Evolutionary conservation across 2,329 filamentous ascomycete genomes (phyloP), one percentile per base, ranked within the genome.

Genomic region (Diaporthe nobilis): DNA sequence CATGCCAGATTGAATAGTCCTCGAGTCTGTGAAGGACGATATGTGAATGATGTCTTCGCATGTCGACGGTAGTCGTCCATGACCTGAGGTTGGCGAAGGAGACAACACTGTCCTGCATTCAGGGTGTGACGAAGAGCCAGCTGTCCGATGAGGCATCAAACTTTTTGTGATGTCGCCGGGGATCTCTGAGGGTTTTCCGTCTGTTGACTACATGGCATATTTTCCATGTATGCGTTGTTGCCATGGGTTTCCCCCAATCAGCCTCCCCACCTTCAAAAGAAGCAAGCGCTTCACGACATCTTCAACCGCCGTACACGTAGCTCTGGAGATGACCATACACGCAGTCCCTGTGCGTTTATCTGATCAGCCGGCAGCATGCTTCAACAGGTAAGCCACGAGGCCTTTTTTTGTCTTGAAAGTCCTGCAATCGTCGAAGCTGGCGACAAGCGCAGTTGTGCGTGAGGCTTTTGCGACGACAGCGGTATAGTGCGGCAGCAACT

Each of bases 281-380:
- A 53, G 25, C 20, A 4, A 53, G 49, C 34, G 7, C 34, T n/a
- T 70, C 34, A 5, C 31, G 20, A 15, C 20, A 22, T 53, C n/a
- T 17, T 42, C 47, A 28, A 5, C 22, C 10, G 22, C 9, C n/a
- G 31, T 13, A 22, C 34, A 42, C 49, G n/a, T 42, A 34, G 34
- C 49, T 37, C n/a, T 20, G 31, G 12, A 55, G 20, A 55, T 42
- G 15, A 15, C 1, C 34, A 55, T 49, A 10, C 47, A 70, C 39
- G 65, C 20, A 39, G n/a, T 70, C 34, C 49, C 55, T 70, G 65
- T 70, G n/a, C n/a, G 49, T 31, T 7, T 20, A 49, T n/a, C 20
- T 25, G 7, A 13, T 15, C 31, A 70, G n/a, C 15, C 34, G n/a
- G 37, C 3, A 22, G 49, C 25, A 28, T 22, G n/a, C 34, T 70